These are phyloP conservation scores for Penicillium sp. DNA, from an alignment of 2,329 filamentous ascomycete genomes.

Conservation along the genomic window DNA sequence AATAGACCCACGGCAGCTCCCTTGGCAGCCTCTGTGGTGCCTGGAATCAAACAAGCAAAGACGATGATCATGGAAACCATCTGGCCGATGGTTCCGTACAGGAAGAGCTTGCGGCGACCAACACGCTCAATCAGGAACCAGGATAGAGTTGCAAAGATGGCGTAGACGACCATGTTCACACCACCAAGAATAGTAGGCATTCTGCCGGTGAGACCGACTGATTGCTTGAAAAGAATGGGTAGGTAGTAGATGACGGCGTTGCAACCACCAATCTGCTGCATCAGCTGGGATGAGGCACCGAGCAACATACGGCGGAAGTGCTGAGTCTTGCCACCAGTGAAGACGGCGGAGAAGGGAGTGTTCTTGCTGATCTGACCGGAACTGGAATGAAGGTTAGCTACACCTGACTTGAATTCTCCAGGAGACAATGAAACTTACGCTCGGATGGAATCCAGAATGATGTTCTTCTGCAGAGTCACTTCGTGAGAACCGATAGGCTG, in stretches of 20 bases:
- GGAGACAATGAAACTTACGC: conserved; percentile 28
- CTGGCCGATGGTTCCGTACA: conserved; percentile 41
- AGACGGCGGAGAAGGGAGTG: conserved; percentile 48
- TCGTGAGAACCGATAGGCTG: neutral
- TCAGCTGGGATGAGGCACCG: conserved; percentile 41
- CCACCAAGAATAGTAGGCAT: conserved; percentile 55
- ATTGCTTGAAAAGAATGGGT: conserved; percentile 49
- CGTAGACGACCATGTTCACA: conserved; percentile 50
- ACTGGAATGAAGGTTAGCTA: neutral
- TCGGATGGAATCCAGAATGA: conserved; percentile 67
- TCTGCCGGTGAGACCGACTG: conserved; percentile 41
- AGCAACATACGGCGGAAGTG: conserved; percentile 43
- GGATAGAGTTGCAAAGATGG: conserved; percentile 44
- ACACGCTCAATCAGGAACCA: conserved; percentile 52
- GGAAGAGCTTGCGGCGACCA: conserved; percentile 46
- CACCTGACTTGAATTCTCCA: neutral
- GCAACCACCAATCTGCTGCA: conserved; percentile 53
- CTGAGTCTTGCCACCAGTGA: conserved; percentile 41
- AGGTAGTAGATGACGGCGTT: conserved; percentile 54
- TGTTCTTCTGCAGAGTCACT: conserved; percentile 54
- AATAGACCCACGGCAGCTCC: conserved; percentile 62
- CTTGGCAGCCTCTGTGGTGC: conserved; percentile 26
- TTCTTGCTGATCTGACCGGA: neutral
- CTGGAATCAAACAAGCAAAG: conserved; percentile 41
- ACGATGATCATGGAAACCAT: conserved; percentile 41